A percentile compares a stretch with the other conserved stretches of the same genome.
phyloP scores from a whole-genome alignment of 2,329 filamentous ascomycete genomes.

The Cladosporium sp. region DNA sequence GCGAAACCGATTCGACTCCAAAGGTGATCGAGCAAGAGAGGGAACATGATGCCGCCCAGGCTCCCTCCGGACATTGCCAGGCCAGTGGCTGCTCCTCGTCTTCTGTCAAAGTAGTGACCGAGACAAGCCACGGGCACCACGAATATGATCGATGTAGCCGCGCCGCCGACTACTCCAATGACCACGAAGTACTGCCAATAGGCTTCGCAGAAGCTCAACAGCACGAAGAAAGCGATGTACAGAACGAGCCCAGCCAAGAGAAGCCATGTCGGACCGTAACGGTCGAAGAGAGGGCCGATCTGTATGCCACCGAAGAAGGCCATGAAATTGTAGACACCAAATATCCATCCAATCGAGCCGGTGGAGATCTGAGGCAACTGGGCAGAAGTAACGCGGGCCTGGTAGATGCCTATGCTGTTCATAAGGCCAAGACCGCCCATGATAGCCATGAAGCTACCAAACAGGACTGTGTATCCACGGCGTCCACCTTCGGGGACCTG shows the following conservation, averaged over 20 bases:
- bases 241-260: slow-evolving; percentile 59
- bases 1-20: slow-evolving; percentile 37
- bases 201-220: slow-evolving; percentile 51
- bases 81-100: slow-evolving; percentile 74
- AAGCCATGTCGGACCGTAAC: slow-evolving; percentile 40
- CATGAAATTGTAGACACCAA: slow-evolving; percentile 23
- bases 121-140: slow-evolving; percentile 72
- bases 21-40: slow-evolving; percentile 37
- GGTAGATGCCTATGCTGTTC: slow-evolving; percentile 23
- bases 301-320: slow-evolving; percentile 22
- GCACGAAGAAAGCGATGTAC: slow-evolving; percentile 56
- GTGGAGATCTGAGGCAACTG: background rate
- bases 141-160: slow-evolving; percentile 71
- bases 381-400: slow-evolving; percentile 40
- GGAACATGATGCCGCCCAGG: slow-evolving; percentile 41
- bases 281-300: slow-evolving; percentile 25
- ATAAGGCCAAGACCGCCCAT: slow-evolving; percentile 54
- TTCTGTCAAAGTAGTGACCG: slow-evolving; percentile 71
- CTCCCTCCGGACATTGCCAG: slow-evolving; percentile 64
- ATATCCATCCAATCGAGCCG: slow-evolving; percentile 25
- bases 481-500: slow-evolving; percentile 65
- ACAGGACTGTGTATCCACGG: slow-evolving; percentile 73
- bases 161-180: slow-evolving; percentile 67
- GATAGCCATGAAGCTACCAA: slow-evolving; percentile 68
- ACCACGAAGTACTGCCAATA: slow-evolving; percentile 42